Base-by-base conservation (phyloP, 192 early-diverging fungal genomes). In the Podila verticillata region DNA sequence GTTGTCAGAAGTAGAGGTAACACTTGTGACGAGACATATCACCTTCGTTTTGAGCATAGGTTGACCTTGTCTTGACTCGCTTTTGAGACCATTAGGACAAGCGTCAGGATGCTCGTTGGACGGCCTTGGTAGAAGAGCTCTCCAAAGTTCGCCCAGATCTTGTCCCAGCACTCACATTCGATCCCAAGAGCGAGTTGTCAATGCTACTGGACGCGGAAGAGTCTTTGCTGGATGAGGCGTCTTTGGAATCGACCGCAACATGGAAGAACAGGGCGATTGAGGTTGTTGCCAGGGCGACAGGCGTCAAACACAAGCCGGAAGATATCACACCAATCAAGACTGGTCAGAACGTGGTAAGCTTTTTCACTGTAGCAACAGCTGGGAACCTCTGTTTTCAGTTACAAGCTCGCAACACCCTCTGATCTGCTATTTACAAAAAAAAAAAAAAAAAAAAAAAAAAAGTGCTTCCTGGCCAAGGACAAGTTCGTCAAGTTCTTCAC, bases 401-500 rank as follows among this genome's bases (percentile, higher is more conserved):
- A 7, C 24, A 24, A 1, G 8, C 51, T 54, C n/a, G 5, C 36
- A 2, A 9, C 5, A 35, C 10, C 0, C 2, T 44, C 19, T 13
- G 57, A 34, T n/a, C 3, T 57, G 0, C 51, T 22, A 47, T 5
- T 5, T 17, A 4, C 13, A 22, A 26, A 12, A n/a, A 60, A 15
- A 2, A 19, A 32, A 5, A 13, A 9, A 7, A 13, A 17, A 7
- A 39, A 26, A 24, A 10, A 34, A 39, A 15, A 35, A 51, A 54
- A 84, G 83, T 78, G 72, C 24, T 84, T 84, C 49, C 15, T 74
- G 12, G 62, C 61, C 10, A 28, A 65, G 22, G 13, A 20, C 0
- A 32, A 49, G 20, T 70, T 84, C 56, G 59, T 84, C 56, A 84
- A 84, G 57, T 84, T 84, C 34, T 84, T 80, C 29, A 75, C 73